phyloP scores from a whole-genome alignment of 495 filamentous ascomycete genomes.

The Penicillium manginii region DNA sequence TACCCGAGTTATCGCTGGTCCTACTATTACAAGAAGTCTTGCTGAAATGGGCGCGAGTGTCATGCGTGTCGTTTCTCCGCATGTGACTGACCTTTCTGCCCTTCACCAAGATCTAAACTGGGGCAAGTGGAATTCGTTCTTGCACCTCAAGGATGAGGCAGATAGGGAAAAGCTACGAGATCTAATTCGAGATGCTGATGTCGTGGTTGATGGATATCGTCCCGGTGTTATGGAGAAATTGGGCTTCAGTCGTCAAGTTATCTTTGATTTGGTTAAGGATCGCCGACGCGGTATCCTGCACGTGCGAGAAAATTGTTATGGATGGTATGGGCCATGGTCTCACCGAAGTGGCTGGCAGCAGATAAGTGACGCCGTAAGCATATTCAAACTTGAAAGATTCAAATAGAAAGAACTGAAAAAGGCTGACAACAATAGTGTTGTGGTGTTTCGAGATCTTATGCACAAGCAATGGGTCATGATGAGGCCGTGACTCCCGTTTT shows the following conservation, averaged over 20 bases:
- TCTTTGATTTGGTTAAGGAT: constrained; percentile 45
- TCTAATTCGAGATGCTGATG: constrained; percentile 56
- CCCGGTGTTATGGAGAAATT: constrained; percentile 53
- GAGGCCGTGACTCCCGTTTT: constrained; percentile 26
- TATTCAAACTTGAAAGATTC: not conserved
- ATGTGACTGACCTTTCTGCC: constrained; percentile 50
- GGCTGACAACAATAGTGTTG: constrained; percentile 6
- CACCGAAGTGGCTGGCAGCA: constrained; percentile 60
- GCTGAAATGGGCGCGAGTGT: constrained; percentile 59
- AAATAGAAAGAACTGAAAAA: not conserved
- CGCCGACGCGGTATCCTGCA: constrained; percentile 52
- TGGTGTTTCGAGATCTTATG: constrained; percentile 21
- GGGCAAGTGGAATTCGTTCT: constrained; percentile 57
- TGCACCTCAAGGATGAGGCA: constrained; percentile 52
- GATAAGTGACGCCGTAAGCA: constrained; percentile 49
- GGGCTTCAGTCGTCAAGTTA: constrained; percentile 50
- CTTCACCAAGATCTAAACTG: constrained; percentile 56
- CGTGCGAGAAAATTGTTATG: constrained; percentile 60
- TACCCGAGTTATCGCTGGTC: constrained; percentile 53
- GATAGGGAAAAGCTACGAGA: constrained; percentile 42
- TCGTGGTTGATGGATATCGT: constrained; percentile 61
- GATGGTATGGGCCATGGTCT: constrained; percentile 57
- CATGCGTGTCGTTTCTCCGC: constrained; percentile 59
- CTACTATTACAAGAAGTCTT: constrained; percentile 57
- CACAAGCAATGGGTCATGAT: constrained; percentile 33